phyloP scores from a whole-genome alignment of 306 rosid species.

The Cucurbita moschata region DNA sequence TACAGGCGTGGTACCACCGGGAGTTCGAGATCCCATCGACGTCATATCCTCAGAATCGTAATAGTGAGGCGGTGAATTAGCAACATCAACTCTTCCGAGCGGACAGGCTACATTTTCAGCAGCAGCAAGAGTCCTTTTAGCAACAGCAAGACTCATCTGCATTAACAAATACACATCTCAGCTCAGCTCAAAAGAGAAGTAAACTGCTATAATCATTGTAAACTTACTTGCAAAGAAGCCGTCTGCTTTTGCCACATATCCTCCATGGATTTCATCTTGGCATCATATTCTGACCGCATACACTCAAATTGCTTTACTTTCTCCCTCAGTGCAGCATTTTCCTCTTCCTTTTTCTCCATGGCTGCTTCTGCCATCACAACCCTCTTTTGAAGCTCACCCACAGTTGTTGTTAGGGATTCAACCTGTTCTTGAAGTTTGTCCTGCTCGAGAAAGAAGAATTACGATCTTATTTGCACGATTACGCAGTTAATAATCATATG shows the following conservation, averaged over 20 bases:
- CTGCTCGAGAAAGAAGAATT: constrained; percentile 13
- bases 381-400: constrained; percentile 57
- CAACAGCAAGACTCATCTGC: constrained; percentile 87
- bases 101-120: constrained; percentile 31
- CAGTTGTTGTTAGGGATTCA: constrained; percentile 34
- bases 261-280: constrained; percentile 88
- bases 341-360: constrained; percentile 74
- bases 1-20: constrained; percentile 55
- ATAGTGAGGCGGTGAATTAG: constrained; percentile 21
- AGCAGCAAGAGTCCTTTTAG: constrained; percentile 62
- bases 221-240: constrained; percentile 88
- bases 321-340: constrained; percentile 65
- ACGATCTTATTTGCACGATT: neutral
- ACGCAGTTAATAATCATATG: neutral
- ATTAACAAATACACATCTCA: neutral
- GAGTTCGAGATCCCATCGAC: constrained; percentile 68
- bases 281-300: constrained; percentile 86
- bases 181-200: neutral
- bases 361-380: constrained; percentile 62
- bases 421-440: constrained; percentile 20
- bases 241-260: constrained; percentile 90
- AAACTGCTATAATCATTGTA: neutral
- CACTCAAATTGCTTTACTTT: constrained; percentile 53
- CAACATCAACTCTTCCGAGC: constrained; percentile 26
- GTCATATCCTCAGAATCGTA: constrained; percentile 61